Evolutionary conservation across 2,329 filamentous ascomycete species (phyloP).

Genomic region (Xylogone sp.): DNA sequence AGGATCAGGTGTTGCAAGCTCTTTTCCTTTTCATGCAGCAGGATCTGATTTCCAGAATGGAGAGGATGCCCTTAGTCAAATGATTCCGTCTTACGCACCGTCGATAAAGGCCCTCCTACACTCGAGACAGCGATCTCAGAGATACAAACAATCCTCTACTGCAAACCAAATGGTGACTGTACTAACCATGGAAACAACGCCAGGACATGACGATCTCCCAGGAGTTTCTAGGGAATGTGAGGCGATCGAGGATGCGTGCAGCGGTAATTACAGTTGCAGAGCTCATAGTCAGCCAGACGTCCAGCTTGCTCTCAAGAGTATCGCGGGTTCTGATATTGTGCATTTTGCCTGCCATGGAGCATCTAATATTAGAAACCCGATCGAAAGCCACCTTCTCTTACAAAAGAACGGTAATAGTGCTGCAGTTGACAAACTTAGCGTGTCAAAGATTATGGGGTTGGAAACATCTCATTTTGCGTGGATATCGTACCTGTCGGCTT

Average conservation of each 20-base stretch:
- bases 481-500: constrained; percentile 4
- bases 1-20: too few species aligned
- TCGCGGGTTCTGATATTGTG: too few species aligned
- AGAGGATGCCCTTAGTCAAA: not conserved
- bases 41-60: too few species aligned
- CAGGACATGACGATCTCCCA: not conserved
- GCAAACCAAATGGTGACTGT: not conserved
- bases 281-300: not conserved
- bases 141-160: not conserved
- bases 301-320: not conserved
- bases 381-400: not conserved
- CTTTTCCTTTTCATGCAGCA: too few species aligned
- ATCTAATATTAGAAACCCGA: not conserved
- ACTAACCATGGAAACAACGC: not conserved
- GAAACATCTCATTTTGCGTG: not conserved
- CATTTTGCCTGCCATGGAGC: too few species aligned
- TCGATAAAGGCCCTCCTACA: not conserved
- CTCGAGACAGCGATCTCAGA: not conserved
- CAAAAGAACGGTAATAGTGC: not conserved
- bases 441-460: not conserved
- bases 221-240: not conserved
- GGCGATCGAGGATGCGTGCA: not conserved
- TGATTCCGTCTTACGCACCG: constrained; percentile 1
- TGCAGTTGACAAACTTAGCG: not conserved
- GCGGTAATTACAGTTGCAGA: too few species aligned